Conservation (phyloP, 257 asterid genomes). For the Capsicum rhomboideum region DNA sequence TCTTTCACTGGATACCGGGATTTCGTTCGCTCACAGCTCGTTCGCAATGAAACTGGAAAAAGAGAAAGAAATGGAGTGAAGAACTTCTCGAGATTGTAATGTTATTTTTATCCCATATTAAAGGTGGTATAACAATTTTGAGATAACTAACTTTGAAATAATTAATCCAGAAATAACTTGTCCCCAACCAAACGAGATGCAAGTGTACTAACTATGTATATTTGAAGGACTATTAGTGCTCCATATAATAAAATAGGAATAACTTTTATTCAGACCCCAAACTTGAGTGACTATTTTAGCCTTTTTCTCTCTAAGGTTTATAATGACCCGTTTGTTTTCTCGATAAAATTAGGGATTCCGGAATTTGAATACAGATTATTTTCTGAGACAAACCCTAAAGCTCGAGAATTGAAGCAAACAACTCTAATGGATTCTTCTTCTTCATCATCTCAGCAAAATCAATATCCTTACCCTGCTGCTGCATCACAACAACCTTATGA, state of each 20-base stretch:
- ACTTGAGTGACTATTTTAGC: not conserved
- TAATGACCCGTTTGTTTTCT: not conserved
- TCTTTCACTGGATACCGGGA: no score
- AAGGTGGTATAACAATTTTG: no score
- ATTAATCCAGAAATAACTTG: no score
- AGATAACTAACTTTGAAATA: no score
- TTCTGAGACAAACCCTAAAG: not conserved
- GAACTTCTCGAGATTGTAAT: no score
- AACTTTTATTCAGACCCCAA: not conserved
- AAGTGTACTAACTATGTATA: no score
- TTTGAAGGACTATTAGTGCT: not conserved
- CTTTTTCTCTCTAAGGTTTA: not conserved
- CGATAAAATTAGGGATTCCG: not conserved
- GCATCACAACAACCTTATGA: not conserved
- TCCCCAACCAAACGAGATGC: no score
- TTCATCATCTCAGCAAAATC: not conserved
- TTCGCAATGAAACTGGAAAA: no score
- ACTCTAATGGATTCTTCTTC: not conserved
- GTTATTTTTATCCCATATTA: no score
- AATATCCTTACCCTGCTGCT: not conserved
- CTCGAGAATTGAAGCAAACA: not conserved
- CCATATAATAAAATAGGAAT: not conserved
- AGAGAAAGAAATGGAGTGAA: no score
- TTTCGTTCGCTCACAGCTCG: no score
- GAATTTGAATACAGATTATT: not conserved